Base-by-base conservation (phyloP, 495 filamentous ascomycete species). In the Penicillium canariense region DNA sequence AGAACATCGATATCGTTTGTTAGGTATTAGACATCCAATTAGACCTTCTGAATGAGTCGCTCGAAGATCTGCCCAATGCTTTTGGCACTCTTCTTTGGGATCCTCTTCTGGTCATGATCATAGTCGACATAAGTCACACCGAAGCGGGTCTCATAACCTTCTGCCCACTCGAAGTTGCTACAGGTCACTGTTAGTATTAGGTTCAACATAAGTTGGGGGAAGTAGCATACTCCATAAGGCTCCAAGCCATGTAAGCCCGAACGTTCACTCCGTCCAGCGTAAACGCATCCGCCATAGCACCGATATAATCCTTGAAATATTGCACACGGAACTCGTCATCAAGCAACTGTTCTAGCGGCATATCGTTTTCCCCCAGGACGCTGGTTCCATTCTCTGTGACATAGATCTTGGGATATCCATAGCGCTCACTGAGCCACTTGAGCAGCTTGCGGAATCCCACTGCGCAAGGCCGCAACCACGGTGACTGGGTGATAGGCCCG, bases 111-210 rank as follows among this genome's bases (percentile, higher is more conserved):
- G 27, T 81, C 82, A 49, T 87, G 82, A 57, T 79, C 75, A 60
- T 91, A 90, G 72, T 90, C 87, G 34, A 91, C 86, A 66, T 77
- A 90, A 5, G 86, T 90, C 40, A 90, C 85, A 34, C 87, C 87
- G 61, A 91, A 91, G 20, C 87, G 78, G n/a, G 87, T 89, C 70
- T 88, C 85, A 68, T 90, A 90, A n/a, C 87, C 87, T 61, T 91
- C 87, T 44, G 87, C 87, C 79, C 78, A 81, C 47, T 81, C 78
- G 38, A 81, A 81, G 63, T 81, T 81, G 54, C 77, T 81, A 31
- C 15, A 50, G 46, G 25, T 30, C 14, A 48, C 14, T 35, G 28
- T 73, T 43, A 67, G 58, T 14, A 28, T 31, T 11, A 9, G 2
- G 6, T 38, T 42, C n/a, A 17, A 6, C 27, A 14, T 46, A 18